Conservation (phyloP, 495 filamentous ascomycete species). For the Lasiosphaeria ovina region DNA sequence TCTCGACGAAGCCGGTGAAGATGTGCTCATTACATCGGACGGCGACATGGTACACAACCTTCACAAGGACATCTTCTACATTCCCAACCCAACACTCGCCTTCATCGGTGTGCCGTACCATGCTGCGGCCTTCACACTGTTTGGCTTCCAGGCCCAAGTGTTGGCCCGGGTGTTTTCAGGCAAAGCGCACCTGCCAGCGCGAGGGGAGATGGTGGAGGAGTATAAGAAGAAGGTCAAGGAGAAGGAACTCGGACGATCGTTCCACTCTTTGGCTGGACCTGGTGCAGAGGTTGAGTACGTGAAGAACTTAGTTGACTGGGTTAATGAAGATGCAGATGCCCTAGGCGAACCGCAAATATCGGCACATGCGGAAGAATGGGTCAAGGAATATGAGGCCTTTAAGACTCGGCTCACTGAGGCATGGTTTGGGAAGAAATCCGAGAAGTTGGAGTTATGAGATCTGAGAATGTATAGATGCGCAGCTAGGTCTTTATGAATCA, state of each 20-base stretch:
- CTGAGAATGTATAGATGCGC: no score
- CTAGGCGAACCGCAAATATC: no score
- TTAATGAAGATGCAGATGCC: no score
- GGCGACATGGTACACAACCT: slow-evolving; percentile 64
- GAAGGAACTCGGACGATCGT: slow-evolving; percentile 52
- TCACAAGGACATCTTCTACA: slow-evolving; percentile 67
- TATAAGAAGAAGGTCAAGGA: slow-evolving; percentile 44
- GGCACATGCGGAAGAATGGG: no score
- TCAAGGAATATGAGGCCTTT: no score
- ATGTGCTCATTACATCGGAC: slow-evolving; percentile 55
- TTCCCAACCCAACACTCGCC: slow-evolving; percentile 58
- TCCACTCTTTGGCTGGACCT: slow-evolving; percentile 42
- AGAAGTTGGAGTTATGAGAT: no score
- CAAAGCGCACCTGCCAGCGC: slow-evolving; percentile 46
- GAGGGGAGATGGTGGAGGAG: slow-evolving; percentile 48
- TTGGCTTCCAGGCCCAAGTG: slow-evolving; percentile 64
- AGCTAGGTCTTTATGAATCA: no score
- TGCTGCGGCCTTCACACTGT: slow-evolving; percentile 60
- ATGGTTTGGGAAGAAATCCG: no score
- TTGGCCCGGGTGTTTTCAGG: slow-evolving; percentile 57
- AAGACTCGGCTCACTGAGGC: no score
- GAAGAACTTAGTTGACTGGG: no score
- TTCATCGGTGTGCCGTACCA: slow-evolving; percentile 63
- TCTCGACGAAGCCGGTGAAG: slow-evolving; percentile 41
- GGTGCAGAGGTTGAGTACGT: no score